Evolutionary conservation across 805 yeast species (phyloP).

Genomic region (Peterozyma xylosa): DNA sequence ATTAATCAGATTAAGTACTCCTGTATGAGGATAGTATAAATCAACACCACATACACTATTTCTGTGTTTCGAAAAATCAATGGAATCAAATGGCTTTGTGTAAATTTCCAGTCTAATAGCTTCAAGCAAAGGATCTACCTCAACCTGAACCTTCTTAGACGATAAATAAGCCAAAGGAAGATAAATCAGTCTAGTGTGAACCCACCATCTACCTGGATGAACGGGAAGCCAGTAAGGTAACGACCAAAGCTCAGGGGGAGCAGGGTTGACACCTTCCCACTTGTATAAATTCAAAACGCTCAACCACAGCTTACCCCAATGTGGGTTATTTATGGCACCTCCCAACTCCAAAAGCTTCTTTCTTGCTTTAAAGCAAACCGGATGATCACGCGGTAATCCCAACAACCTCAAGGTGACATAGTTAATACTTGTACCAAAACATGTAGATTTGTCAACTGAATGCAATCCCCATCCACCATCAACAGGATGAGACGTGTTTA

Average conservation of each 20-base stretch:
- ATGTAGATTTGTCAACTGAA: conserved; percentile 85
- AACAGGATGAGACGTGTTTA: conserved; percentile 92
- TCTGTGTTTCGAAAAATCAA: conserved; percentile 65
- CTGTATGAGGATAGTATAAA: conserved; percentile 87
- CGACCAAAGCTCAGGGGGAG: conserved; percentile 92
- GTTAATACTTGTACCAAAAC: conserved; percentile 88
- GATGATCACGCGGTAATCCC: conserved; percentile 70
- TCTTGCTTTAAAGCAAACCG: conserved; percentile 72
- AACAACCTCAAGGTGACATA: conserved; percentile 75
- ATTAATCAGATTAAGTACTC: conserved; percentile 56
- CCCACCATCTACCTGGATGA: conserved; percentile 99
- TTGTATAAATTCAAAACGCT: conserved; percentile 71
- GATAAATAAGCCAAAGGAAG: conserved; percentile 79
- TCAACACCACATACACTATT: conserved; percentile 89
- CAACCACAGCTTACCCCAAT: conserved; percentile 97
- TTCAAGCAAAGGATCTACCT: conserved; percentile 53
- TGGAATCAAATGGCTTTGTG: conserved; percentile 48
- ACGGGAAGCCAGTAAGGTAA: conserved; percentile 75
- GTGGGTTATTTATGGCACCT: conserved; percentile 87
- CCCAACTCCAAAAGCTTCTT: conserved; percentile 64
- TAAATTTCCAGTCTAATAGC: conserved; percentile 79
- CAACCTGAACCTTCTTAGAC: conserved; percentile 45
- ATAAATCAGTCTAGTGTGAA: conserved; percentile 90
- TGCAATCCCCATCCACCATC: conserved; percentile 99
- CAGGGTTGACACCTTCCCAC: conserved; percentile 98